Base-by-base conservation (phyloP, 1,284 basidiomycete genomes). In the Inonotus obliquus region DNA sequence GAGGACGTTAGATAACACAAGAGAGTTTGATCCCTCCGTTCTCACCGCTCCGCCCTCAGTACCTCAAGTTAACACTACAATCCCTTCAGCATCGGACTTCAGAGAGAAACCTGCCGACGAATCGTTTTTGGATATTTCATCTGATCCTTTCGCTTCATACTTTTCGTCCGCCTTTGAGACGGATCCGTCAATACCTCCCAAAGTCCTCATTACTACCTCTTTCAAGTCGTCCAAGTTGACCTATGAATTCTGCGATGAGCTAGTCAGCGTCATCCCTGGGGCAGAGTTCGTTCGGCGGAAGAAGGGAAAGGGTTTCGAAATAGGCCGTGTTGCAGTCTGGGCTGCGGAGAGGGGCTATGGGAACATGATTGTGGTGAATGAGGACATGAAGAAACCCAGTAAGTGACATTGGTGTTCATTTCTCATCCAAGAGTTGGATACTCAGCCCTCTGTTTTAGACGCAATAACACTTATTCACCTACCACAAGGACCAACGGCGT, bases 251-350 rank as follows among this genome's bases (percentile, higher is more conserved):
- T 92, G 92, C 67, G 91, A 95, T 65, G 96, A 99, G 73, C 76
- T 99, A 10, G 89, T 92, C 32, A 90, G 88, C 5, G 80, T 99
- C 41, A 94, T 99, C 69, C 96, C 97, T 29, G 97, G 97, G 4
- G 93, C 94, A 1, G 94, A 99, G 71, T 94, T 97, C 71, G 88
- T 96, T 54, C 84, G 89, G 63, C 79, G 97, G 61, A 91, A 92
- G 69, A 95, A 94, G 72, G 94, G 94, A 1, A 91, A 93, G 67
- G 94, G 94, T 1, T 98, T 93, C 68, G 96, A 98, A 76, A 80
- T 99, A 65, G 95, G 95, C 1, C 83, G 89, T 67, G 94, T 99
- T 67, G 93, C 96, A 39, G 85, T 89, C 1, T 99, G 97, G 97
- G 94, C 95, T 21, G 88, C 91, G 3, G 89, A 87, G 54, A 78